These are phyloP conservation scores for Aspergillus sp. DNA, from an alignment of 2,329 filamentous ascomycete species.

Conservation along the genomic window DNA sequence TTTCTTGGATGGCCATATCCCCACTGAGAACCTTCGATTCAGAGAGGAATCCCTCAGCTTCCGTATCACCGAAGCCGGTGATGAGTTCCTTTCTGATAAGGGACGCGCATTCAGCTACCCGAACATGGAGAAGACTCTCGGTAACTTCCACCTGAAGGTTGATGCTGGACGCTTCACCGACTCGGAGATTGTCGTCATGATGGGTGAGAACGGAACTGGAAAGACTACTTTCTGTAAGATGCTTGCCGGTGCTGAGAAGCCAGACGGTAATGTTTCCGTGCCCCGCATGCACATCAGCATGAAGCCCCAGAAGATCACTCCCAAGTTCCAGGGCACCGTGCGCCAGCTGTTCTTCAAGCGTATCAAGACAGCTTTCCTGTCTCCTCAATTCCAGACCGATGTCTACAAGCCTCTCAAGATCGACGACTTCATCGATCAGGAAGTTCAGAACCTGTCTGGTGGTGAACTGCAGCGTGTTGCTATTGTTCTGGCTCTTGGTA, in stretches of 20 bases:
- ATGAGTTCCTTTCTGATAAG: constrained; percentile 83
- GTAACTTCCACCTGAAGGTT: constrained; percentile 77
- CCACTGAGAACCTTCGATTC: constrained; percentile 97
- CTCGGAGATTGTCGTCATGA: constrained; percentile 98
- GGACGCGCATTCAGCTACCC: constrained; percentile 83
- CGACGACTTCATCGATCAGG: constrained; percentile 98
- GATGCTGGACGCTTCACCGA: constrained; percentile 87
- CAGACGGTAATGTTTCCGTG: constrained; percentile 71
- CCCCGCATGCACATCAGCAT: constrained; percentile 97
- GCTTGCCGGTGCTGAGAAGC: constrained; percentile 87
- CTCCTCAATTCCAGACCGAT: constrained; percentile 97
- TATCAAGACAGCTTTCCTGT: constrained; percentile 95
- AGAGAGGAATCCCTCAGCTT: constrained; percentile 95
- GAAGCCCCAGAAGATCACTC: constrained; percentile 99
- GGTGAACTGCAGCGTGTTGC: constrained; percentile 99
- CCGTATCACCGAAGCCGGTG: constrained; percentile 82
- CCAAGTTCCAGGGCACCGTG: constrained; percentile 95
- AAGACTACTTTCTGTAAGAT: constrained; percentile 99
- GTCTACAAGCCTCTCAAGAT: constrained; percentile 99
- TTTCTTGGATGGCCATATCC: constrained; percentile 96
- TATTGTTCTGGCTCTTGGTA: constrained; percentile 91
- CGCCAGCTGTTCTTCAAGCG: constrained; percentile 99
- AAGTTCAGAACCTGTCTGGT: constrained; percentile 97
- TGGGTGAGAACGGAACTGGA: constrained; percentile 99
- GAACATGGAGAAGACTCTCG: constrained; percentile 86